Evolutionary conservation across 2,329 filamentous ascomycete genomes (phyloP).

Genomic region (Polytolypa hystricis): DNA sequence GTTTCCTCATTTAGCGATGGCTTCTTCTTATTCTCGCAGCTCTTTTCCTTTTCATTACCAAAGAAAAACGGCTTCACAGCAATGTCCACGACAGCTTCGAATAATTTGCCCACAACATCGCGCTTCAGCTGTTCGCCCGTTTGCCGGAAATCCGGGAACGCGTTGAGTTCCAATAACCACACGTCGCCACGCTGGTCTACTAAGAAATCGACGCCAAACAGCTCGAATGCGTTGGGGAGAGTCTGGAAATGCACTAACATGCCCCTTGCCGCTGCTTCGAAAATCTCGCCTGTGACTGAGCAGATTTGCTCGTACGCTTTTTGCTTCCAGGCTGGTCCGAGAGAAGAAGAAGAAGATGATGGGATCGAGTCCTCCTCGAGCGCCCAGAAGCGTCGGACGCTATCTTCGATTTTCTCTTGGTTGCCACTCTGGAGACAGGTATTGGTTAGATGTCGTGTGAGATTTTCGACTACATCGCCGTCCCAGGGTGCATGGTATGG

Average conservation of each 20-base stretch:
- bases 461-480: conserved; percentile 36
- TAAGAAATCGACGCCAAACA: conserved; percentile 85
- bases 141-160: conserved; percentile 92
- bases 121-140: conserved; percentile 64
- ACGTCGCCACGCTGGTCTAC: conserved; percentile 54
- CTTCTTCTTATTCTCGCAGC: conserved; percentile 11
- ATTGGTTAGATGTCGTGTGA: conserved; percentile 80
- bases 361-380: conserved; percentile 38
- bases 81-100: conserved; percentile 59
- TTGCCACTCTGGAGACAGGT: conserved; percentile 68
- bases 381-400: conserved; percentile 65
- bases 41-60: conserved; percentile 13
- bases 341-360: conserved; percentile 11
- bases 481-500: conserved; percentile 55
- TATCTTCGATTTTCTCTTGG: conserved; percentile 42
- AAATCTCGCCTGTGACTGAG: conserved; percentile 60
- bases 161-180: conserved; percentile 86
- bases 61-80: conserved; percentile 63
- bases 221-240: conserved; percentile 76
- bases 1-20: background rate
- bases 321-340: conserved; percentile 39
- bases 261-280: conserved; percentile 71
- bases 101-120: conserved; percentile 61
- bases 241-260: conserved; percentile 91
- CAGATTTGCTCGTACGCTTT: conserved; percentile 66